Evolutionary conservation across 768 basidiomycete species (phyloP), one percentile per base, ranked within the genome.

Genomic region (Lentinula sp.): DNA sequence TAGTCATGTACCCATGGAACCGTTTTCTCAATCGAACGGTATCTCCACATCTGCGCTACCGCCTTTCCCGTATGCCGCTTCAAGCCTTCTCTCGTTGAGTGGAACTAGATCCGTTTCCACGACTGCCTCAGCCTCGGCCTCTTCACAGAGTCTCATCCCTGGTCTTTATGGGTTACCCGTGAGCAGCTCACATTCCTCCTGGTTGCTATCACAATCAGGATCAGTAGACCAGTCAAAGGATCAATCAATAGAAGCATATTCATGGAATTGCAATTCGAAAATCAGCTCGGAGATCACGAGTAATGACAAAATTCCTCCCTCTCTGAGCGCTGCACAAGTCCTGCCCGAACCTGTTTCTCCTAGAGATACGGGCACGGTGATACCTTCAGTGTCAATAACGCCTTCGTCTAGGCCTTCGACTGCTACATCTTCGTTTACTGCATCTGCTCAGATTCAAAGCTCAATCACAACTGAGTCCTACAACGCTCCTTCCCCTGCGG

Each of bases 321-420:
- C 43, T 45, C 5, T 18, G 15, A 18, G 15, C 15, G 18, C 46
- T 48, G 18, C 16, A 3, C 20, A 48, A 20, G 20, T 48, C 20
- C 46, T 4, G n/a, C 20, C 18, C 12, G 42, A 23, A 18, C n/a
- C n/a, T 48, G 46, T 48, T 48, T 48, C 20, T 23, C 46, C 46
- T 4, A 48, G 8, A 23, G 46, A 48, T 23, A 10, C 13, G 2
- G 10, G 15, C 4, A 20, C 53, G 4, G 39, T 42, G 16, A 39
- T 56, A 9, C 55, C 55, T 20, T 41, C 55, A 20, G 23, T 56
- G 23, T 56, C 55, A 2, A 39, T 56, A 9, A 56, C 55, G 55
- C 55, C 55, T 23, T 62, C 66, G 7, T 61, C 63, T n/a, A 61
- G 59, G 12, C 52, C 54, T 18, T 46, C 53, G 6, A 39, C 61